Percentiles rank a stretch among this genome's conserved stretches.
These are phyloP conservation scores for Botrytis fragariae DNA, from an alignment of 2,329 filamentous ascomycete species.

Conservation along the genomic window DNA sequence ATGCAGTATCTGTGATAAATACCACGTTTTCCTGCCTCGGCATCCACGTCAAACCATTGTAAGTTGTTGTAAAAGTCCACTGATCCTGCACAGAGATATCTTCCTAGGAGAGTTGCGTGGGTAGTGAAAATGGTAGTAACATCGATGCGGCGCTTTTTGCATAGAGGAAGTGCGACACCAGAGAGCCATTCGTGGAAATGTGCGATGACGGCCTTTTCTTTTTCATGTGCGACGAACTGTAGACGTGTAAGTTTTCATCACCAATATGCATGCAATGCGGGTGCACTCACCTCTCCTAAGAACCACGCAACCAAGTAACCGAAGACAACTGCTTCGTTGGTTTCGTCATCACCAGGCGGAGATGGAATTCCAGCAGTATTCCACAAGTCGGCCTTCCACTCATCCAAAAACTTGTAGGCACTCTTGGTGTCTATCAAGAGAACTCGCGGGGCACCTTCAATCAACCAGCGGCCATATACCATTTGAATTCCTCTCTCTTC, in stretches of 20 bases:
- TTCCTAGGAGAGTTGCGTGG: slow-evolving; percentile 89
- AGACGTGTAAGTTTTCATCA: slow-evolving; percentile 22
- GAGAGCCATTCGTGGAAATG: slow-evolving; percentile 99
- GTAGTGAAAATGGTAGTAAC: slow-evolving; percentile 98
- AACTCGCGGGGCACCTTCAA: slow-evolving; percentile 91
- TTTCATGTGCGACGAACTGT: slow-evolving; percentile 92
- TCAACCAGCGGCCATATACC: slow-evolving; percentile 94
- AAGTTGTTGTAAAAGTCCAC: slow-evolving; percentile 99
- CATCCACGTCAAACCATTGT: slow-evolving; percentile 93
- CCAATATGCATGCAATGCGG: background rate
- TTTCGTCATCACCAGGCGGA: slow-evolving; percentile 86
- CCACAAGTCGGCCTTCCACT: slow-evolving; percentile 98
- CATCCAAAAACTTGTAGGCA: slow-evolving; percentile 84
- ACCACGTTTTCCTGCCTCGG: slow-evolving; percentile 93
- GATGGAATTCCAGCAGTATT: slow-evolving; percentile 90
- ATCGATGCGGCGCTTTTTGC: slow-evolving; percentile 92
- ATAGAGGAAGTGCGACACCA: slow-evolving; percentile 86
- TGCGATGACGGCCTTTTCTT: slow-evolving; percentile 86
- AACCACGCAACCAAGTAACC: slow-evolving; percentile 98
- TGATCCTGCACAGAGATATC: slow-evolving; percentile 94
- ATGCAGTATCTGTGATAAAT: slow-evolving; percentile 99
- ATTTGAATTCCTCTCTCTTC: slow-evolving; percentile 85
- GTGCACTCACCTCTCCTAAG: slow-evolving; percentile 75
- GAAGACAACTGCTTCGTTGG: slow-evolving; percentile 96
- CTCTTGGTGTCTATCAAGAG: slow-evolving; percentile 93